Evolutionary conservation across 257 asterid species (phyloP).

Genomic region (Echium plantagineum): DNA sequence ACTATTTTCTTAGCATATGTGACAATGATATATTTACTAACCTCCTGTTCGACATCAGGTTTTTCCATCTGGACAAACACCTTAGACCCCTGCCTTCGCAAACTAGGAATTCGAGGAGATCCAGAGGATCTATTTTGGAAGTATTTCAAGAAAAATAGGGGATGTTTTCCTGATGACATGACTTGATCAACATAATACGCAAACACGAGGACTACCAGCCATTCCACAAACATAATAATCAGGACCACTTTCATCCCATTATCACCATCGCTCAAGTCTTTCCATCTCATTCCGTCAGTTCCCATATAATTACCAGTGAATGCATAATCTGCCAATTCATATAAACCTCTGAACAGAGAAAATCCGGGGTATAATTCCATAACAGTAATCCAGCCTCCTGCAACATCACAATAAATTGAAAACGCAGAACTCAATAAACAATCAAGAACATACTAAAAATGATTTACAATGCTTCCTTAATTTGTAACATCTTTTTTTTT

Average conservation of each 20-base stretch:
- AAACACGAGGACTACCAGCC: conserved; percentile 61
- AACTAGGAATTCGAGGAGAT: conserved; percentile 55
- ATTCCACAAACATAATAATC: conserved; percentile 63
- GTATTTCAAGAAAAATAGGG: conserved; percentile 40
- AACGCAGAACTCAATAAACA: conserved; percentile 1
- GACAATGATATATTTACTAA: conserved; percentile 11
- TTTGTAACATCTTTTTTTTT: no score
- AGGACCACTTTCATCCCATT: conserved; percentile 73
- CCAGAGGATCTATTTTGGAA: conserved; percentile 34
- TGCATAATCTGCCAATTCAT: conserved; percentile 70
- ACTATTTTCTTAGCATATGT: not conserved
- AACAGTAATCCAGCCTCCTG: conserved; percentile 73
- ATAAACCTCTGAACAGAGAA: conserved; percentile 76
- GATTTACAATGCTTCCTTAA: no score
- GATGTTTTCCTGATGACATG: conserved; percentile 60
- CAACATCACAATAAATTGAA: conserved; percentile 16
- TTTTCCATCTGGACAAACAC: conserved; percentile 66
- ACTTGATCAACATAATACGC: conserved; percentile 73
- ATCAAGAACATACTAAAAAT: not conserved
- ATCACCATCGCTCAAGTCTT: conserved; percentile 41
- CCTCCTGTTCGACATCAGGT: conserved; percentile 80
- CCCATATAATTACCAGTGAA: conserved; percentile 67
- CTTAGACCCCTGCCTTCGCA: conserved; percentile 62
- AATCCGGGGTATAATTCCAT: conserved; percentile 94
- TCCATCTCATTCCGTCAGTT: conserved; percentile 90